Base-by-base conservation (phyloP, 441 rosid genomes). In the Omphalea diandra region DNA sequence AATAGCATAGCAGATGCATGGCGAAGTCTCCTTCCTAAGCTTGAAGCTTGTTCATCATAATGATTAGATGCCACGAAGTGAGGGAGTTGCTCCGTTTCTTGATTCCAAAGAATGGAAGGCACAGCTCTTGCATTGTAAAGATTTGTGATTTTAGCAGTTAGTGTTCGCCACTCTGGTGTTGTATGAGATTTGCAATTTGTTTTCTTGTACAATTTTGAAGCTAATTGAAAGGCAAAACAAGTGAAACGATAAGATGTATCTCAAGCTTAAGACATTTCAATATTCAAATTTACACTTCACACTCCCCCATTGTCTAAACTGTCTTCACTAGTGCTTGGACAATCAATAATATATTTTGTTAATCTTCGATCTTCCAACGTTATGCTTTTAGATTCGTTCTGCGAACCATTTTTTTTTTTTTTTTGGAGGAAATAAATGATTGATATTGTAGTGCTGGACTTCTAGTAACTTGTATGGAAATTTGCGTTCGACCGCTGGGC, bases 1-100 rank as follows among this genome's bases (percentile, higher is more conserved):
- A 93, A 75, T 59, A 80, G 82, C 65, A 74, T 91, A 2, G 98
- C 98, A 1, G 99, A 91, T 75, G 95, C 98, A 2, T 95, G 99
- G 99, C 82, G 97, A 83, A 79, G 96, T 80, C 98, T 96, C 73
- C 97, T 96, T 73, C 97, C 97, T 8, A 96, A 90, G 82, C 92
- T 93, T 26, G 98, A 95, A 83, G 87, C 95, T 61, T 85, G 88
- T 76, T 87, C 90, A 36, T 65, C 60, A 41, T 71, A 43, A 65
- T 53, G 10, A 67, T 61, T 8, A 66, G 74, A 64, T 66, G 47
- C 66, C 32, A 73, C 44, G 73, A 67, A 52, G 70, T 2, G 74
- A 56, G 70, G 72, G n/a, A 54, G 63, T 44, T 62, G 55, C 47
- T 69, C 29, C 27, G 29, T 27, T 11, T 15, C 31, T 49, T 9